Percentiles rank a stretch among this genome's conserved stretches.
Evolutionary conservation across 371 early-diverging fungal species (phyloP).

Genomic region (Syncephalastrum monosporum): DNA sequence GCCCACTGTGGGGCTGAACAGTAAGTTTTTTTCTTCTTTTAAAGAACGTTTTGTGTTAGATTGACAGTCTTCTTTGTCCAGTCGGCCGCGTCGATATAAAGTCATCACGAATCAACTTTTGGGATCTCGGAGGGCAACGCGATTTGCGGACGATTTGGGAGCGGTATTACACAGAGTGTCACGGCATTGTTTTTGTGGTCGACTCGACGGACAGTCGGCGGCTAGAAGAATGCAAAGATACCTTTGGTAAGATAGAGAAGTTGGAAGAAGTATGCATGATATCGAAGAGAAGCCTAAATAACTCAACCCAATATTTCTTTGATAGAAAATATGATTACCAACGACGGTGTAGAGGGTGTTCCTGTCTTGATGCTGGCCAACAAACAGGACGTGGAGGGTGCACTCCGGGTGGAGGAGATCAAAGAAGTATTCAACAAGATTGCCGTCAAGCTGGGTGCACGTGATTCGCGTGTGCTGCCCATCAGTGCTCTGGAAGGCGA

Average conservation of each 20-base stretch:
- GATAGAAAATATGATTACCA: constrained; percentile 71
- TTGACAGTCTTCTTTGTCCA: constrained; percentile 22
- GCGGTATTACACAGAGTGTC: constrained; percentile 92
- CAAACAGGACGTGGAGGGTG: constrained; percentile 84
- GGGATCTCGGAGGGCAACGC: constrained; percentile 94
- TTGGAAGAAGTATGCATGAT: not conserved
- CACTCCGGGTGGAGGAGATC: constrained; percentile 78
- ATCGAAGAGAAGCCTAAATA: not conserved
- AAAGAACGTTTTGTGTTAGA: too few species aligned
- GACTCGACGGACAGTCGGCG: constrained; percentile 83
- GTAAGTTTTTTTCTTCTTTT: constrained; percentile 35
- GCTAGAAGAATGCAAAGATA: constrained; percentile 77
- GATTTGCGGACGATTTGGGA: constrained; percentile 92
- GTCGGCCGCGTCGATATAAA: constrained; percentile 80
- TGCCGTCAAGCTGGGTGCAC: constrained; percentile 76
- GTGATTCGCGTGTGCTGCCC: constrained; percentile 69
- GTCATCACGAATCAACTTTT: constrained; percentile 75
- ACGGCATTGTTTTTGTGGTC: constrained; percentile 91
- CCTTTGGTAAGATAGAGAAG: constrained; percentile 65
- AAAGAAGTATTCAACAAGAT: constrained; percentile 92
- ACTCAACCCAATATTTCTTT: not conserved
- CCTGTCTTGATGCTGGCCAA: constrained; percentile 94
- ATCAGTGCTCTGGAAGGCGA: constrained; percentile 81
- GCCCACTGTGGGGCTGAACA: constrained; percentile 95
- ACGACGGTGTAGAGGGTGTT: constrained; percentile 78